Base-by-base conservation (phyloP, 2,329 filamentous ascomycete genomes). In the Myriosclerotinia curreyana region DNA sequence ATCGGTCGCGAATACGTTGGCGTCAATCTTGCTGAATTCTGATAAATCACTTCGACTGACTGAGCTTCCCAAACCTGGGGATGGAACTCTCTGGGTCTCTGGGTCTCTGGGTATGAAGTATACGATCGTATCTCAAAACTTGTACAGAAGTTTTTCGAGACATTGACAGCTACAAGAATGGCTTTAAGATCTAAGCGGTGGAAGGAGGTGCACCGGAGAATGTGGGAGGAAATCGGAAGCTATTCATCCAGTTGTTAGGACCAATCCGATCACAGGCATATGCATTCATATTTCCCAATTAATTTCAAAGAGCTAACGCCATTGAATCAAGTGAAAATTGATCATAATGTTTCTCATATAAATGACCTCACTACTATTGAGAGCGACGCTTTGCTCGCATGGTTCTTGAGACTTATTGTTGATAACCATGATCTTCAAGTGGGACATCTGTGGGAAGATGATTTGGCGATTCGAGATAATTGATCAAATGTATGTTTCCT, bases 31-130 rank as follows among this genome's bases (percentile, higher is more conserved):
- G 75, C 76, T 9, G 79, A 83, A 82, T 65, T 73, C 77, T 0
- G 80, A 83, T 53, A 76, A 79, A 25, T 72, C 81, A 12, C 71
- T 74, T 36, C 67, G 69, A 12, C 62, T 74, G 28, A 72, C 69
- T 2, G 65, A 73, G 22, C 52, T 74, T 11, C 73, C 73, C 8
- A 71, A 70, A 44, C 72, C 70, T 22, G 73, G 72, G 28, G 73
- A 71, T 76, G 72, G 83, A 73, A 88, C 86, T 0, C 79, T 89
- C 8, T 89, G 86, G 85, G 86, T 86, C 79, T 89, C 8, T 89
- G 86, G 85, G 86, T 86, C 0, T 86, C 84, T 1, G 86, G 85
- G 0, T 88, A 88, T 70, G 86, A 89, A 69, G 75, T 88, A 11
- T 89, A 87, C 70, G 86, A 89, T 70, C 81, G 84, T 28, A 79